These are phyloP conservation scores for Linum usitatissimum DNA, from an alignment of 345 rosid species.

Conservation along the genomic window DNA sequence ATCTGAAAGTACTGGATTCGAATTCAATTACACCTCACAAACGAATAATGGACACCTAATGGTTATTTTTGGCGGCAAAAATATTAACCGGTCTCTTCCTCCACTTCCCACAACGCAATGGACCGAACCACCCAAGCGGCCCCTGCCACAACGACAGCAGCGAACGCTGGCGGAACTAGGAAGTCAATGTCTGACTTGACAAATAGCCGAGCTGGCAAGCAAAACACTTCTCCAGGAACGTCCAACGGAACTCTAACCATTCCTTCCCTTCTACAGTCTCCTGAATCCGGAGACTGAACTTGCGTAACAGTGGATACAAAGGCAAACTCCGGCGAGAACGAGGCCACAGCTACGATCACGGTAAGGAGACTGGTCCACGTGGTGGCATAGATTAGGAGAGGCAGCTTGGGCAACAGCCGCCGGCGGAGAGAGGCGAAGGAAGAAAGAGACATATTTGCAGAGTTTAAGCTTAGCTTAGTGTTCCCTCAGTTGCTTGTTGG, in stretches of 20 bases:
- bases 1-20: too few species aligned
- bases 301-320: slow-evolving; percentile 50
- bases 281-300: slow-evolving; percentile 39
- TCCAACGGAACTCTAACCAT: slow-evolving; percentile 53
- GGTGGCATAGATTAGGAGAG: slow-evolving; percentile 53
- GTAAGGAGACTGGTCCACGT: slow-evolving; percentile 68
- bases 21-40: too few species aligned
- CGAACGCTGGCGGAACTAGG: slow-evolving; percentile 68
- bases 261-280: slow-evolving; percentile 33
- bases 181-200: slow-evolving; percentile 49
- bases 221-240: slow-evolving; percentile 42
- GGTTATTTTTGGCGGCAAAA: neutral
- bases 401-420: slow-evolving; percentile 38
- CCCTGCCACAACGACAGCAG: slow-evolving; percentile 69
- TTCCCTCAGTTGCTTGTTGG: neutral
- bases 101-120: slow-evolving; percentile 51
- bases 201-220: slow-evolving; percentile 57
- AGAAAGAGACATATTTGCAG: slow-evolving; percentile 13
- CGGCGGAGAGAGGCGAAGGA: slow-evolving; percentile 24
- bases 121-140: slow-evolving; percentile 68
- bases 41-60: too few species aligned
- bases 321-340: slow-evolving; percentile 68
- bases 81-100: slow-evolving; percentile 23
- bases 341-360: slow-evolving; percentile 50
- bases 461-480: neutral